phyloP scores from a whole-genome alignment of 441 rosid genomes.

The Populus trichocarpa region DNA sequence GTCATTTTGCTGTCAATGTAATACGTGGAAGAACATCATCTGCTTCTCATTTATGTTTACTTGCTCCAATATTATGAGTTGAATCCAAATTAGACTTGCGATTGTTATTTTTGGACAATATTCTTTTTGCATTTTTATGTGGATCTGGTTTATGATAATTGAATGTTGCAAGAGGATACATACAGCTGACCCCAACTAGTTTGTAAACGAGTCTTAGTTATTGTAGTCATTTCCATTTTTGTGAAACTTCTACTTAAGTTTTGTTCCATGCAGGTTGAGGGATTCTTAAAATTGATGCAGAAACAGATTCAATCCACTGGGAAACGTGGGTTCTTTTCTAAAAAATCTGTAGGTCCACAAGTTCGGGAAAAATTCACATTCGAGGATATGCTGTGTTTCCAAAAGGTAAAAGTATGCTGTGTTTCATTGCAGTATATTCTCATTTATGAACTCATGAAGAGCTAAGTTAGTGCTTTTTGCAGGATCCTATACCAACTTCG shows the following conservation, averaged over 20 bases:
- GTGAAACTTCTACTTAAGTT: background rate
- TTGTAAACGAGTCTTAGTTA: background rate
- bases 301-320: slow-evolving; percentile 90
- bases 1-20: slow-evolving; percentile 2
- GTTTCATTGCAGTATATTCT: background rate
- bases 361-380: slow-evolving; percentile 83
- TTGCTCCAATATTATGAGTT: background rate
- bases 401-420: slow-evolving; percentile 52
- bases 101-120: background rate
- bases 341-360: slow-evolving; percentile 68
- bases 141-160: background rate
- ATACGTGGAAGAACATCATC: background rate
- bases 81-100: background rate
- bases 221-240: background rate
- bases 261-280: slow-evolving; percentile 66
- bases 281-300: slow-evolving; percentile 88
- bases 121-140: slow-evolving; percentile 9
- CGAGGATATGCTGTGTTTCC: slow-evolving; percentile 96
- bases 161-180: background rate
- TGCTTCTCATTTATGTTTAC: slow-evolving; percentile 4
- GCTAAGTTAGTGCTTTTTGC: slow-evolving; percentile 25
- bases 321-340: slow-evolving; percentile 83
- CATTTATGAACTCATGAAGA: background rate
- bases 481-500: slow-evolving; percentile 98
- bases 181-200: background rate